These are phyloP conservation scores for Xenoacremonium recifei DNA, from an alignment of 2,329 filamentous ascomycete genomes.

Conservation along the genomic window DNA sequence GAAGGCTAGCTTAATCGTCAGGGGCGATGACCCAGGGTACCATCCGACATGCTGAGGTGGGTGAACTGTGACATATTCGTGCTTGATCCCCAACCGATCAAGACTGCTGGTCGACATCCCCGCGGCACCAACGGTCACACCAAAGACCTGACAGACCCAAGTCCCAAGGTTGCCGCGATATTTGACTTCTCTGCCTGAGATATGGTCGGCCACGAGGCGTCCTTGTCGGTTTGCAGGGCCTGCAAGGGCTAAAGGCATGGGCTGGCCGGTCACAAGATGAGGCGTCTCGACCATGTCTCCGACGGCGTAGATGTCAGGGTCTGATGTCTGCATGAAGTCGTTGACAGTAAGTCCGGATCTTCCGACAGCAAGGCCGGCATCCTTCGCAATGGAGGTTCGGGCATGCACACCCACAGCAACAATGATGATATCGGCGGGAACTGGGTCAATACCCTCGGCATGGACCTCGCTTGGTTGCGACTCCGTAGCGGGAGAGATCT, in stretches of 20 bases:
- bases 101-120: slow-evolving; percentile 6
- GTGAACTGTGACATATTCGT: slow-evolving; percentile 7
- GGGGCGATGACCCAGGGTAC: slow-evolving; percentile 2
- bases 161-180: slow-evolving; percentile 8
- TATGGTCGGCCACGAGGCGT: slow-evolving; percentile 7
- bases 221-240: slow-evolving; percentile 10
- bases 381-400: slow-evolving; percentile 1
- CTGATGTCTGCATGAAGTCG: slow-evolving; percentile 7
- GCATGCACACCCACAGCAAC: slow-evolving; percentile 6
- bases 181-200: slow-evolving; percentile 4
- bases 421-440: slow-evolving; percentile 7
- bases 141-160: slow-evolving; percentile 7
- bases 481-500: slow-evolving; percentile 1
- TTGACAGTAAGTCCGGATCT: slow-evolving; percentile 7
- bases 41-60: slow-evolving; percentile 7
- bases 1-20: slow-evolving; percentile 8
- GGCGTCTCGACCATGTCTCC: slow-evolving; percentile 11
- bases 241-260: slow-evolving; percentile 3
- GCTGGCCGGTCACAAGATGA: background rate
- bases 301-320: slow-evolving; percentile 8
- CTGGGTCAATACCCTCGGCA: too few species aligned
- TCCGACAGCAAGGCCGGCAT: slow-evolving; percentile 4
- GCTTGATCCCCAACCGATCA: slow-evolving; percentile 3
- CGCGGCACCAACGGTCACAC: slow-evolving; percentile 4
- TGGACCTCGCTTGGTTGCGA: too few species aligned